phyloP scores from a whole-genome alignment of 2,329 filamentous ascomycete species.

The Trichophaea hybrida region DNA sequence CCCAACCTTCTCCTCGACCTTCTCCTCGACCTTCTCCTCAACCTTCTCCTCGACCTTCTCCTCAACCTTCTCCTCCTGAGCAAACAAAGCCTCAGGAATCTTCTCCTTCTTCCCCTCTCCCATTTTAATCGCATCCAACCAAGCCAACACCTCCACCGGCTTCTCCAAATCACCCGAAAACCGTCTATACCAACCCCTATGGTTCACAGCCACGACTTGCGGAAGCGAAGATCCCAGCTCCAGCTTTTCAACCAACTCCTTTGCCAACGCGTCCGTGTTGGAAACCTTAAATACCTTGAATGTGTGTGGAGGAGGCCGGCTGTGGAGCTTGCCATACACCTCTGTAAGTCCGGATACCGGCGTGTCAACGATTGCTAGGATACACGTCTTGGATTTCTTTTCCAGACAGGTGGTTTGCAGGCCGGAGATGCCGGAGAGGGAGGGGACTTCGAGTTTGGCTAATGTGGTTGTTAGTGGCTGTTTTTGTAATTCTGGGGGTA shows the following conservation, averaged over 20 bases:
- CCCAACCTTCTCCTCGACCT: too few relatives aligned
- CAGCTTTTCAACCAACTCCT: constrained; percentile 45
- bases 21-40: too few relatives aligned
- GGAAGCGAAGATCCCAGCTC: constrained; percentile 47
- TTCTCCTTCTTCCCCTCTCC: constrained; percentile 47
- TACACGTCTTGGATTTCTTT: constrained; percentile 63
- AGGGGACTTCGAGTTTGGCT: constrained; percentile 45
- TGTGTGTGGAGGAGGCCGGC: constrained; percentile 37
- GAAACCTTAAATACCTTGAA: constrained; percentile 77
- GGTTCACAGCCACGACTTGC: constrained; percentile 57
- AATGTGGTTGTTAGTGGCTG: constrained; percentile 33
- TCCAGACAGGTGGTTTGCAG: constrained; percentile 60
- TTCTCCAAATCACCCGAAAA: constrained; percentile 48
- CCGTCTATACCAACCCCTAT: constrained; percentile 71
- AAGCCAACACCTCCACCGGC: constrained; percentile 54
- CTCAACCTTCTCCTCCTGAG: neutral
- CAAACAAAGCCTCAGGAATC: neutral
- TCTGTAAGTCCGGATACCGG: constrained; percentile 56
- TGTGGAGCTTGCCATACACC: constrained; percentile 40
- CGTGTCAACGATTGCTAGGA: constrained; percentile 56
- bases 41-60: neutral
- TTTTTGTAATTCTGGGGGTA: neutral
- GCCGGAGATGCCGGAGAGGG: constrained; percentile 48
- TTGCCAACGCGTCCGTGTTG: constrained; percentile 39
- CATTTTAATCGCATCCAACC: constrained; percentile 84